Evolutionary conservation across 176 grass and related monocot genomes (phyloP).

Genomic region (Elaeis guineensis): DNA sequence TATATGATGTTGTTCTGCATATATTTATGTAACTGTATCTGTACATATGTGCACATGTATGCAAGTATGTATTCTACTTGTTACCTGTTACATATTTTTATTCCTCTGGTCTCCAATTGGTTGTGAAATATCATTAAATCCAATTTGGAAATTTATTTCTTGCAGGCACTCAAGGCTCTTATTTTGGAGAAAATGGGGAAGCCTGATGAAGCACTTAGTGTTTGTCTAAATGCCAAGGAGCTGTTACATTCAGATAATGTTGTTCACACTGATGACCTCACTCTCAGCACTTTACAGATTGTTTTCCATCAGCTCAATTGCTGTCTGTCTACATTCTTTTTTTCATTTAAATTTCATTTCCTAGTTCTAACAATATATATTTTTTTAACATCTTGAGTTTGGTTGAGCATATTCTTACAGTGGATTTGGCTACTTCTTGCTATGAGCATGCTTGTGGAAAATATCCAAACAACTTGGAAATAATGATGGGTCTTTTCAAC

Average conservation of each 20-base stretch:
- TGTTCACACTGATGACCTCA: conserved; percentile 87
- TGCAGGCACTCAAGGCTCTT: conserved; percentile 93
- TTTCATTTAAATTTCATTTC: conserved; percentile 10
- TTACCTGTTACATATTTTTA: no score
- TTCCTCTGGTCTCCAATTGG: no score
- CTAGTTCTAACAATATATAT: not conserved
- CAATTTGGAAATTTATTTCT: conserved; percentile 25
- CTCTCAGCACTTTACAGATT: conserved; percentile 94
- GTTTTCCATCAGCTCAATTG: conserved; percentile 84
- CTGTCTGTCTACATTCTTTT: conserved; percentile 35
- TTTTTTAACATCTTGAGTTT: conserved; percentile 15
- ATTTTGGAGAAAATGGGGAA: conserved; percentile 97
- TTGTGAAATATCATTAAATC: no score
- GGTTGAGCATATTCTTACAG: conserved; percentile 32
- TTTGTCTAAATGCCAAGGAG: conserved; percentile 74
- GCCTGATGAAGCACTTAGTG: conserved; percentile 65
- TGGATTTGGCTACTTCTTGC: conserved; percentile 98
- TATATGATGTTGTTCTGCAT: no score
- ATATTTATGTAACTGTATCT: no score
- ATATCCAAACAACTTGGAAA: conserved; percentile 80
- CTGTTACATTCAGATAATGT: conserved; percentile 56
- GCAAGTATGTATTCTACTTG: no score
- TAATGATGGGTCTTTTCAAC: conserved; percentile 99
- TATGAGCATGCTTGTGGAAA: conserved; percentile 90
- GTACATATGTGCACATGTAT: no score